These are phyloP conservation scores for Ceratobasidium sp. DNA, from an alignment of 1,284 basidiomycete species.

Conservation along the genomic window DNA sequence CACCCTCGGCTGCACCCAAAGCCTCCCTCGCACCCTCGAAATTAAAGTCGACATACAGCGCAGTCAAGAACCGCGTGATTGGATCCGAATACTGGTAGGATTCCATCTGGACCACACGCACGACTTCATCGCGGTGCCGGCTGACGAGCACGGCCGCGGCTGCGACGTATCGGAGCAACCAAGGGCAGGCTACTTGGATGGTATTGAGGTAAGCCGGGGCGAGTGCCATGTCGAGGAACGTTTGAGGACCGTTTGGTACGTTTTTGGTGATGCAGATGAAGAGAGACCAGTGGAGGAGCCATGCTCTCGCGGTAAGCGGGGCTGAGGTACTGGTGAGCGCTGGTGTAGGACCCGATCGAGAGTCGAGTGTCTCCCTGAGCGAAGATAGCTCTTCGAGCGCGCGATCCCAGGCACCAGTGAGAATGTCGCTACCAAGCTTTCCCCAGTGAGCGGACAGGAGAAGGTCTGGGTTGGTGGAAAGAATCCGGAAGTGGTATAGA, in stretches of 20 bases:
- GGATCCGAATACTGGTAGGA: slow-evolving; percentile 96
- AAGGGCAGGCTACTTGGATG: slow-evolving; percentile 94
- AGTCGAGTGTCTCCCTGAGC: slow-evolving; percentile 90
- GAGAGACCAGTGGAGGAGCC: slow-evolving; percentile 97
- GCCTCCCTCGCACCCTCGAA: slow-evolving; percentile 89
- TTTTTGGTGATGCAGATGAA: slow-evolving; percentile 97
- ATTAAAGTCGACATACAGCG: slow-evolving; percentile 93
- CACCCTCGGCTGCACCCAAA: slow-evolving; percentile 79
- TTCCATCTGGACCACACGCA: slow-evolving; percentile 90
- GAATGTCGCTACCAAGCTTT: slow-evolving; percentile 95
- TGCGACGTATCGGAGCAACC: slow-evolving; percentile 94
- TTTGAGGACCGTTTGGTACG: slow-evolving; percentile 80
- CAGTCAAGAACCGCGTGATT: slow-evolving; percentile 90
- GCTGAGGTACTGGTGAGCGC: slow-evolving; percentile 53
- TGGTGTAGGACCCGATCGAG: slow-evolving; percentile 60
- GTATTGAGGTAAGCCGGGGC: slow-evolving; percentile 97
- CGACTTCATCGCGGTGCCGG: slow-evolving; percentile 85
- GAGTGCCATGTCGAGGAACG: slow-evolving; percentile 95
- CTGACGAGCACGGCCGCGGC: slow-evolving; percentile 90
- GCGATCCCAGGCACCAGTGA: slow-evolving; percentile 93
- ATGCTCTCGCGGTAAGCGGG: slow-evolving; percentile 91
- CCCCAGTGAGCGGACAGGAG: slow-evolving; percentile 98
- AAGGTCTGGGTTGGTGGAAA: slow-evolving; percentile 91
- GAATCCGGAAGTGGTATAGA: slow-evolving; percentile 97
- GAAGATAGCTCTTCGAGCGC: slow-evolving; percentile 94